Percentiles rank a stretch among this genome's conserved stretches.
Evolutionary conservation across 176 grass and related monocot genomes (phyloP).

Genomic region (Dendrocalamus sinicus): DNA sequence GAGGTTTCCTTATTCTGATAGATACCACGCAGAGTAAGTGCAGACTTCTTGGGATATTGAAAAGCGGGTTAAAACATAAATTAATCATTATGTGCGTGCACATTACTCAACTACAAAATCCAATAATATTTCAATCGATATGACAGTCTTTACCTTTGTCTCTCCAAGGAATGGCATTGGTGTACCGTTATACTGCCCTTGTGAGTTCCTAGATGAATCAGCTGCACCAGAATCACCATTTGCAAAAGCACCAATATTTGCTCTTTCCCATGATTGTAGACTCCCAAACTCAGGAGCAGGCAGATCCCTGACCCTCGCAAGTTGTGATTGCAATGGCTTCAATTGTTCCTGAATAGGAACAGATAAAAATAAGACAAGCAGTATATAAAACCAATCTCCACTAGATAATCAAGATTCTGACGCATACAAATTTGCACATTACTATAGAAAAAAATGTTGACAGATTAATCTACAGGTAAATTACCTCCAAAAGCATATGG

Average conservation of each 20-base stretch:
- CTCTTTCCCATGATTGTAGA: conserved; percentile 91
- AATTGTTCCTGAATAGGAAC: conserved; percentile 73
- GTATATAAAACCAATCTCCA: conserved; percentile 24
- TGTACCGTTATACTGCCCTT: conserved; percentile 83
- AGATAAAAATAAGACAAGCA: conserved; percentile 22
- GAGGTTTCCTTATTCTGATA: background rate
- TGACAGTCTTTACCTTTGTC: conserved; percentile 65
- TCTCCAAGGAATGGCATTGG: conserved; percentile 90
- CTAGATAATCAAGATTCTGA: conserved; percentile 27
- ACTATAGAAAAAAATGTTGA: background rate
- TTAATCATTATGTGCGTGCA: background rate
- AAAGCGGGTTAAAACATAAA: background rate
- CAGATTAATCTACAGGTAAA: background rate
- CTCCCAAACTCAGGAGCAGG: conserved; percentile 93
- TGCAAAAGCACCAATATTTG: conserved; percentile 59
- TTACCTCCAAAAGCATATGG: conserved; percentile 10
- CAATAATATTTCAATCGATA: conserved; percentile 20
- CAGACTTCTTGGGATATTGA: background rate
- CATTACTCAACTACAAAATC: conserved; percentile 25
- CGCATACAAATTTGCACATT: conserved; percentile 18
- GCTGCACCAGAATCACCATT: conserved; percentile 60
- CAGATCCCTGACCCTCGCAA: conserved; percentile 85
- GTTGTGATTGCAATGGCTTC: conserved; percentile 75
- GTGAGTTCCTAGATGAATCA: conserved; percentile 70
- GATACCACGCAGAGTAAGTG: background rate